A percentile compares a stretch with the other conserved stretches of the same genome.
Conservation (phyloP, 2,329 filamentous ascomycete species). For the Penicillium sumatraense region DNA sequence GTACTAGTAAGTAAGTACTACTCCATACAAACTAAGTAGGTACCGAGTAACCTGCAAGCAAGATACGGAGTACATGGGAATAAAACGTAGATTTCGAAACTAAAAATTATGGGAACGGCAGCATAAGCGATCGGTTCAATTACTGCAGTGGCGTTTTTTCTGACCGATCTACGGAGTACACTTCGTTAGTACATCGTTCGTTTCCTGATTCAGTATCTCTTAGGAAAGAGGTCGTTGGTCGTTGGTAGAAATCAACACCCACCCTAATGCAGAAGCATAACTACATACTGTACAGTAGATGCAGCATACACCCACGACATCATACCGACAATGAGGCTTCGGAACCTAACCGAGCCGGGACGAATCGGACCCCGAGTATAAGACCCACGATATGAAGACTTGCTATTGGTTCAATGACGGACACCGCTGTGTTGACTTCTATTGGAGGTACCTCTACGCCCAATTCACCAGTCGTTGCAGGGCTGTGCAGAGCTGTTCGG, state of each 20-base stretch:
- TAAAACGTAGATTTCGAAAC: background rate
- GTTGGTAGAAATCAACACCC: background rate
- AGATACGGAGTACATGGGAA: too few relatives aligned
- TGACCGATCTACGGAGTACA: background rate
- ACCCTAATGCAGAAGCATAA: background rate
- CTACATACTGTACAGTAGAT: background rate
- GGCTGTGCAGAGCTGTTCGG: background rate
- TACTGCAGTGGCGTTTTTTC: background rate
- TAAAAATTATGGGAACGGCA: background rate
- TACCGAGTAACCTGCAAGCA: too few relatives aligned
- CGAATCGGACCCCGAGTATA: slow-evolving; percentile 16
- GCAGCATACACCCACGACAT: slow-evolving; percentile 4
- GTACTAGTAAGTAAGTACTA: background rate
- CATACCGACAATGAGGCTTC: slow-evolving; percentile 11
- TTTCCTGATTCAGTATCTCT: background rate
- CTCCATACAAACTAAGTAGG: too few relatives aligned
- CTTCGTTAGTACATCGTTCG: background rate
- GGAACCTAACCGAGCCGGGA: slow-evolving; percentile 21
- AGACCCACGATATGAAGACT: slow-evolving; percentile 11
- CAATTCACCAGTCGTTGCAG: slow-evolving; percentile 5
- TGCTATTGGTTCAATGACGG: slow-evolving; percentile 5
- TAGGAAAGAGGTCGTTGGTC: too few relatives aligned
- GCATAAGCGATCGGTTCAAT: background rate
- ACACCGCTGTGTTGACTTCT: background rate
- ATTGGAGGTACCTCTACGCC: background rate